Percentiles rank a stretch among this genome's conserved stretches.
Evolutionary conservation across 257 asterid genomes (phyloP).

Genomic region (Avicennia marina): DNA sequence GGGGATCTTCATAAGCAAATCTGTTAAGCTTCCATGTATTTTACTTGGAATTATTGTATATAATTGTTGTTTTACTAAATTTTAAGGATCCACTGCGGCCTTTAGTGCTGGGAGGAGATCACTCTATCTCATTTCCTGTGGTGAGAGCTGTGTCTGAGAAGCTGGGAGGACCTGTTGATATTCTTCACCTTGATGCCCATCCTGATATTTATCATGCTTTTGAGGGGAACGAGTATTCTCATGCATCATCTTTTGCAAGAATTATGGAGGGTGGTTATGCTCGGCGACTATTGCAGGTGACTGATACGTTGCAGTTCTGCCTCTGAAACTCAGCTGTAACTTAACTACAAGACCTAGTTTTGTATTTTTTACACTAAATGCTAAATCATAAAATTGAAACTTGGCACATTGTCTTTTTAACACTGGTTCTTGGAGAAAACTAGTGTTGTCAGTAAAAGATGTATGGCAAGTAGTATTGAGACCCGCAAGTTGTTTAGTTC

Average conservation of each 20-base stretch:
- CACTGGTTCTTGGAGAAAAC: too few species aligned
- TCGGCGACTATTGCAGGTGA: constrained; percentile 88
- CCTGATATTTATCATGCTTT: constrained; percentile 90
- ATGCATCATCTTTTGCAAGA: constrained; percentile 95
- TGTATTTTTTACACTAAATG: too few species aligned
- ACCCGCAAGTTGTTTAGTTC: too few species aligned
- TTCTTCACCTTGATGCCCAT: constrained; percentile 99
- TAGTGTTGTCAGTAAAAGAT: too few species aligned
- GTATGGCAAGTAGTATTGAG: too few species aligned
- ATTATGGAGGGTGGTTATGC: constrained; percentile 99
- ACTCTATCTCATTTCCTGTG: constrained; percentile 90
- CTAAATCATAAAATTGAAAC: too few species aligned
- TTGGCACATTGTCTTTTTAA: too few species aligned
- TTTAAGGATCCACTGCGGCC: constrained; percentile 83
- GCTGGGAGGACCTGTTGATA: constrained; percentile 95
- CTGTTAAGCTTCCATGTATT: too few species aligned
- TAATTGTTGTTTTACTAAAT: constrained; percentile 5
- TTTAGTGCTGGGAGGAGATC: constrained; percentile 95
- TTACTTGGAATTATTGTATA: neutral
- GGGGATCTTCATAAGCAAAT: too few species aligned
- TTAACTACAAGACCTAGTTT: too few species aligned
- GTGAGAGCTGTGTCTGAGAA: constrained; percentile 98
- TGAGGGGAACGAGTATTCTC: constrained; percentile 95
- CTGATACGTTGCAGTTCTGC: neutral
- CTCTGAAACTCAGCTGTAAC: too few species aligned